Percentiles rank a stretch among this genome's conserved stretches.
Conservation (phyloP, 2,329 filamentous ascomycete genomes). For the Fusarium napiforme region DNA sequence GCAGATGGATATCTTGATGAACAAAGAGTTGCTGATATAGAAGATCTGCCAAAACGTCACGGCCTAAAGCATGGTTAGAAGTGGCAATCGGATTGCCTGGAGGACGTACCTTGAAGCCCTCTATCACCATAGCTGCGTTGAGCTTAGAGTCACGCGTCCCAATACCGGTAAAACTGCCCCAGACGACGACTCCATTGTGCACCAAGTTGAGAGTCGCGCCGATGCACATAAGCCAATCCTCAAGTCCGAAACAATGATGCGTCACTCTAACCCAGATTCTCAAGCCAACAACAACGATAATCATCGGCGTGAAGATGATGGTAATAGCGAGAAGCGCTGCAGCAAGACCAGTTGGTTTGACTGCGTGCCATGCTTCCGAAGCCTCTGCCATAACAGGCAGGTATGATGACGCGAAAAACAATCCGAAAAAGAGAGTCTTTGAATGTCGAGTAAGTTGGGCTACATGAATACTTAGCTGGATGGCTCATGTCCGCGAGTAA, state of each 20-base stretch:
- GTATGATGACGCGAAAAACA: too few relatives aligned
- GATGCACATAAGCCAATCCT: constrained; percentile 20
- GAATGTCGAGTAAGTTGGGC: too few relatives aligned
- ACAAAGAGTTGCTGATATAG: constrained; percentile 2
- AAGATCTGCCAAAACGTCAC: constrained; percentile 15
- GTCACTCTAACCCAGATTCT: neutral
- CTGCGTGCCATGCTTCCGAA: neutral
- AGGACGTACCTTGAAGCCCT: constrained; percentile 2
- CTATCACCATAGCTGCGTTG: neutral
- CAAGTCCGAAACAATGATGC: neutral
- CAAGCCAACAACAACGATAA: neutral
- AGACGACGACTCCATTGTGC: constrained; percentile 16
- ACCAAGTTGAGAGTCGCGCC: constrained; percentile 17
- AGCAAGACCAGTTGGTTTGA: constrained; percentile 8
- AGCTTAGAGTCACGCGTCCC: constrained; percentile 7
- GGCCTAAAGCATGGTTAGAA: neutral
- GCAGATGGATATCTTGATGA: constrained; percentile 23
- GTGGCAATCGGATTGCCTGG: too few relatives aligned
- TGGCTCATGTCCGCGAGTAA: neutral
- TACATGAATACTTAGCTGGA: neutral
- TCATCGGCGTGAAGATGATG: neutral
- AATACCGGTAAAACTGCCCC: neutral
- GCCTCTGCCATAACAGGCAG: neutral
- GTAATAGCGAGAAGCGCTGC: neutral
- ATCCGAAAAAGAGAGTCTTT: neutral